phyloP scores from a whole-genome alignment of 768 basidiomycete species.

The Lactarius sanguifluus region DNA sequence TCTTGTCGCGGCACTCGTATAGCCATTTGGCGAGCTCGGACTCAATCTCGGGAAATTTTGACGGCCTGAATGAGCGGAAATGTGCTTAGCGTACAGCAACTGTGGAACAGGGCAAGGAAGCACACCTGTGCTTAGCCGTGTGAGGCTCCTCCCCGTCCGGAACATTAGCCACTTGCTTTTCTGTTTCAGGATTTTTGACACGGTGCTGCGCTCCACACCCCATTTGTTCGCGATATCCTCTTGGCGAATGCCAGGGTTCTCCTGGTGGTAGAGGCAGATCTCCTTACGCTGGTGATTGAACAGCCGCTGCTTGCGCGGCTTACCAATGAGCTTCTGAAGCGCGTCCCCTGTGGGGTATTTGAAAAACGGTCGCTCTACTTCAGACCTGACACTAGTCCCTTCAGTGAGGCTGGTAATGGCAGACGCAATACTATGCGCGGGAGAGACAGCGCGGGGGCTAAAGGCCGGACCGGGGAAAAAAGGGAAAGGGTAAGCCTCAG shows the following conservation, averaged over 20 bases:
- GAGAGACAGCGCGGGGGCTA: slow-evolving; percentile 58
- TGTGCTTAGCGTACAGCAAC: slow-evolving; percentile 19
- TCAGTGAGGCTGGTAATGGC: slow-evolving; percentile 55
- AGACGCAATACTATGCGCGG: slow-evolving; percentile 58
- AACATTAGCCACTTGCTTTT: slow-evolving; percentile 78
- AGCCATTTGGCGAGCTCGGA: slow-evolving; percentile 61
- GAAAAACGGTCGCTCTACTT: slow-evolving; percentile 18
- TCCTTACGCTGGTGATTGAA: slow-evolving; percentile 70
- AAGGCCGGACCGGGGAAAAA: slow-evolving; percentile 23
- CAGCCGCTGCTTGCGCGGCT: slow-evolving; percentile 72
- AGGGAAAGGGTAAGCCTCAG: slow-evolving; percentile 24
- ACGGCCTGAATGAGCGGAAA: slow-evolving; percentile 49
- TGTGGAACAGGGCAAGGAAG: slow-evolving; percentile 9
- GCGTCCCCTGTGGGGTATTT: slow-evolving; percentile 26
- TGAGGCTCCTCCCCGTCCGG: slow-evolving; percentile 56
- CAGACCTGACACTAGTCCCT: slow-evolving; percentile 23
- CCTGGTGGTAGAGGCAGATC: slow-evolving; percentile 66
- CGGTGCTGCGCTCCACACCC: slow-evolving; percentile 87
- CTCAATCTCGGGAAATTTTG: slow-evolving; percentile 82
- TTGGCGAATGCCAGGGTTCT: slow-evolving; percentile 70
- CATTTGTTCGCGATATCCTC: slow-evolving; percentile 79
- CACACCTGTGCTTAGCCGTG: slow-evolving; percentile 70
- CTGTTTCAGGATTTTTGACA: slow-evolving; percentile 87
- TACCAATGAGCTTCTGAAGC: slow-evolving; percentile 34
- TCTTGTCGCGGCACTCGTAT: slow-evolving; percentile 49